These are phyloP conservation scores for Trematosphaeria pertusa DNA, from an alignment of 2,329 filamentous ascomycete genomes.

Conservation along the genomic window DNA sequence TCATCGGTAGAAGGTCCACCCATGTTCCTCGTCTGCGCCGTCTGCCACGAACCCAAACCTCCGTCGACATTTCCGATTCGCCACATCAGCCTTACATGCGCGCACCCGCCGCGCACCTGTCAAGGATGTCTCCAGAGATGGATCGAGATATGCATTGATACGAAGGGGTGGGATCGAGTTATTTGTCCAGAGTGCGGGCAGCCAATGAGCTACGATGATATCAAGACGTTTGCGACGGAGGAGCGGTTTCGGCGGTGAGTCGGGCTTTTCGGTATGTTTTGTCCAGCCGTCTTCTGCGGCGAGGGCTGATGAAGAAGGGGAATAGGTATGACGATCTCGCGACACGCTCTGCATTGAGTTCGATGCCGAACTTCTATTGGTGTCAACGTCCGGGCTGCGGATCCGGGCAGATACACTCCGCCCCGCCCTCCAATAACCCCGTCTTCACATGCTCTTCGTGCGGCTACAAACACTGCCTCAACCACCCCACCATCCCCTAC, in stretches of 20 bases:
- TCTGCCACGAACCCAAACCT: constrained; percentile 34
- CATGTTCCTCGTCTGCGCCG: constrained; percentile 27
- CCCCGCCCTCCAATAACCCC: constrained; percentile 20
- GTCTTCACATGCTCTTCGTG: constrained; percentile 49
- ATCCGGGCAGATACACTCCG: constrained; percentile 15
- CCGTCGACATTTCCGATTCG: constrained; percentile 28
- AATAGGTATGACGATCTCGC: constrained; percentile 14
- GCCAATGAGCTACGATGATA: constrained; percentile 31
- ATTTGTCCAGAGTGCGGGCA: constrained; percentile 42
- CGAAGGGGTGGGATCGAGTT: constrained; percentile 23
- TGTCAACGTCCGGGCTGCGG: constrained; percentile 13
- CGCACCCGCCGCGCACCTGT: constrained; percentile 39
- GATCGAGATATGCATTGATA: constrained; percentile 30
- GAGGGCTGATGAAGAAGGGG: background rate
- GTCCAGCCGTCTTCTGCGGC: background rate
- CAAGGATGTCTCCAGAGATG: constrained; percentile 33
- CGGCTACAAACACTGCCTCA: constrained; percentile 42
- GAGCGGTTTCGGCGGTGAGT: constrained; percentile 13
- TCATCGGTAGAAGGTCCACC: constrained; percentile 19
- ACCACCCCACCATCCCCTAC: constrained; percentile 39
- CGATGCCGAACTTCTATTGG: constrained; percentile 13
- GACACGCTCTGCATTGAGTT: constrained; percentile 9
- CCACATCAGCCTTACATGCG: constrained; percentile 31
- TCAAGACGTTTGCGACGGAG: constrained; percentile 29
- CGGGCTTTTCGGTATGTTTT: background rate